phyloP scores from a whole-genome alignment of 2,329 filamentous ascomycete genomes.

The Periconia sp. region DNA sequence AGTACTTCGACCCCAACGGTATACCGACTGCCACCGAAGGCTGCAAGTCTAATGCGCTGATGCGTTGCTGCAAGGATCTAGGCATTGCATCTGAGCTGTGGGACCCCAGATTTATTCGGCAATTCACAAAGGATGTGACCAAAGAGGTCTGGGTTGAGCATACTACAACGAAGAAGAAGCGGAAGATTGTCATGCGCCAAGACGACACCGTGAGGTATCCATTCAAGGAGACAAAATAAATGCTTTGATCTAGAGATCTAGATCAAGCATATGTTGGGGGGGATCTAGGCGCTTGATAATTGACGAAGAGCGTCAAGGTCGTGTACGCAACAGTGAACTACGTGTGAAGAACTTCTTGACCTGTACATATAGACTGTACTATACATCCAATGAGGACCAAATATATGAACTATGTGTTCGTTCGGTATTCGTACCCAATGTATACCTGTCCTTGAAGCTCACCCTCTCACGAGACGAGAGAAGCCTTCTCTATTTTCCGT shows the following conservation, averaged over 20 bases:
- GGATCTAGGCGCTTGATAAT: background rate
- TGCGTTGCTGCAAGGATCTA: conserved; percentile 98
- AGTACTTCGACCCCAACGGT: conserved; percentile 87
- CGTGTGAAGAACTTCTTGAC: too few species aligned
- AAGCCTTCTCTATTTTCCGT: conserved; percentile 14
- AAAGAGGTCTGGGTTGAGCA: conserved; percentile 93
- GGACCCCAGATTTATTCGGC: conserved; percentile 90
- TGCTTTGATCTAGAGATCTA: conserved; percentile 5
- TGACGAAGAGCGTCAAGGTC: too few species aligned
- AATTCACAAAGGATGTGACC: conserved; percentile 76
- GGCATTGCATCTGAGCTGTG: conserved; percentile 94
- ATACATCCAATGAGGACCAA: background rate
- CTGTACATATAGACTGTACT: conserved; percentile 13
- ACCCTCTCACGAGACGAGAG: background rate
- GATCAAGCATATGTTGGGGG: conserved; percentile 1
- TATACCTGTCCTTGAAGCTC: too few species aligned
- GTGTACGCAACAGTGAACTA: too few species aligned
- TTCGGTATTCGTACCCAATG: background rate
- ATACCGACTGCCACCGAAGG: conserved; percentile 95
- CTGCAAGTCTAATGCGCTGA: conserved; percentile 95
- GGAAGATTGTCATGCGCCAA: conserved; percentile 85
- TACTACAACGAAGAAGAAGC: conserved; percentile 82
- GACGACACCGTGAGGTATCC: conserved; percentile 75
- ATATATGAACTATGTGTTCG: background rate
- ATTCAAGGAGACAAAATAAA: conserved; percentile 58